A percentile compares a stretch with the other conserved stretches of the same genome.
These are phyloP conservation scores for Brassica cretica DNA, from an alignment of 345 rosid genomes.

Conservation along the genomic window DNA sequence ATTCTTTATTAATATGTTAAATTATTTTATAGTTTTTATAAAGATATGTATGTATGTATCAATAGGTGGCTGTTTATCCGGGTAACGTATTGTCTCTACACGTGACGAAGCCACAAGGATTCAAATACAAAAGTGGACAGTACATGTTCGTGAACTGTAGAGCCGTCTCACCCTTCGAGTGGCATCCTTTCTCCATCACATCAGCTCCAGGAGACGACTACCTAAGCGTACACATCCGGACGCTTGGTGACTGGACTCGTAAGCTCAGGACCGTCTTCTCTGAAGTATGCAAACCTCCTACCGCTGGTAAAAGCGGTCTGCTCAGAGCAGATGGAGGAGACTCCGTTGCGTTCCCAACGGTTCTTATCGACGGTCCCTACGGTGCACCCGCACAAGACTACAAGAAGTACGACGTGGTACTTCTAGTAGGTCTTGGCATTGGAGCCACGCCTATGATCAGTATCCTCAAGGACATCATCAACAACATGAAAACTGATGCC, in stretches of 20 bases:
- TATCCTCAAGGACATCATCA: conserved; percentile 85
- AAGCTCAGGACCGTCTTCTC: conserved; percentile 77
- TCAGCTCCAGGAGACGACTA: conserved; percentile 89
- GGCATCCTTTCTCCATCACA: conserved; percentile 98
- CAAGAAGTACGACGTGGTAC: conserved; percentile 80
- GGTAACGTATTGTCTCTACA: conserved; percentile 78
- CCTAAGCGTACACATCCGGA: conserved; percentile 82
- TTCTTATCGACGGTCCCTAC: conserved; percentile 81
- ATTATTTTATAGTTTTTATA: too few relatives aligned
- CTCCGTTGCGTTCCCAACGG: conserved; percentile 65
- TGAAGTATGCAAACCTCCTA: conserved; percentile 68
- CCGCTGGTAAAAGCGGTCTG: conserved; percentile 63
- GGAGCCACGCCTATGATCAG: conserved; percentile 97
- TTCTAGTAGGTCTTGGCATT: conserved; percentile 84
- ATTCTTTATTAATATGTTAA: too few relatives aligned
- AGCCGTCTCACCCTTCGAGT: conserved; percentile 84
- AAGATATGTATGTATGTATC: neutral
- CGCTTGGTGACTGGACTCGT: conserved; percentile 87
- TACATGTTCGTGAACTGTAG: conserved; percentile 88
- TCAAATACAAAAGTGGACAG: conserved; percentile 88
- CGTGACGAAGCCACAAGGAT: conserved; percentile 87
- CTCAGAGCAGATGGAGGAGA: conserved; percentile 60
- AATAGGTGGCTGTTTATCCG: conserved; percentile 75
- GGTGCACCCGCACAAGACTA: conserved; percentile 98
- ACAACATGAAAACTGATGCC: conserved; percentile 53